Evolutionary conservation across 306 rosid genomes (phyloP).

Genomic region (Castanopsis chinensis): DNA sequence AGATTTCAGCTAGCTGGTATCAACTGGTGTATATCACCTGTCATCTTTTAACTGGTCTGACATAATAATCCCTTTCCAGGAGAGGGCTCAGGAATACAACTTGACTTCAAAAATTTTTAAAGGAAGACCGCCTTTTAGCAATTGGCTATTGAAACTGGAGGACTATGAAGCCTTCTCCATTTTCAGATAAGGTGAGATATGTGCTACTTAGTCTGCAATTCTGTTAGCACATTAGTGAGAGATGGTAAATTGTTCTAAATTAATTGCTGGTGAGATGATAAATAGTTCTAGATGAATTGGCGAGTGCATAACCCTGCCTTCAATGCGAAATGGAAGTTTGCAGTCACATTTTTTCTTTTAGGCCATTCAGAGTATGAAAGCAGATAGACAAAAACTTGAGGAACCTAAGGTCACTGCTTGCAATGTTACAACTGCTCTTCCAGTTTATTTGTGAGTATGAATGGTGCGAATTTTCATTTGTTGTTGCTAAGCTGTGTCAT

Average conservation of each 20-base stretch:
- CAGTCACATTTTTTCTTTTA: not conserved
- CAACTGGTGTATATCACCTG: not conserved
- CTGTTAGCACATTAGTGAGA: not conserved
- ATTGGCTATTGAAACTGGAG: constrained; percentile 61
- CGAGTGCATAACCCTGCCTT: not conserved
- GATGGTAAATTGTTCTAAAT: not conserved
- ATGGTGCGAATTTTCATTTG: not conserved
- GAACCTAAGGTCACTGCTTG: not conserved
- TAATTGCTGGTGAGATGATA: not conserved
- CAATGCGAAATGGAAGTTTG: not conserved
- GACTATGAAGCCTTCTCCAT: constrained; percentile 51
- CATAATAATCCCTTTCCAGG: constrained; percentile 47
- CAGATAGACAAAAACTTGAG: not conserved
- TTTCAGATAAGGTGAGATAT: constrained; percentile 13
- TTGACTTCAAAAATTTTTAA: constrained; percentile 47
- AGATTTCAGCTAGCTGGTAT: not conserved
- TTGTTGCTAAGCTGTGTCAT: not conserved
- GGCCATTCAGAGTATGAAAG: not conserved
- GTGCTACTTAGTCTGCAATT: not conserved
- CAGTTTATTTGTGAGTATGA: not conserved
- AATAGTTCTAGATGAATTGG: not conserved
- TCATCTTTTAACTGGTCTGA: constrained; percentile 11
- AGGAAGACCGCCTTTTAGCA: constrained; percentile 49
- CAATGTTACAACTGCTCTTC: not conserved
- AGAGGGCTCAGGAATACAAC: constrained; percentile 51